A percentile compares a stretch with the other conserved stretches of the same genome.
phyloP scores from a whole-genome alignment of 2,329 filamentous ascomycete species.

The Hymenoscyphus infarciens region DNA sequence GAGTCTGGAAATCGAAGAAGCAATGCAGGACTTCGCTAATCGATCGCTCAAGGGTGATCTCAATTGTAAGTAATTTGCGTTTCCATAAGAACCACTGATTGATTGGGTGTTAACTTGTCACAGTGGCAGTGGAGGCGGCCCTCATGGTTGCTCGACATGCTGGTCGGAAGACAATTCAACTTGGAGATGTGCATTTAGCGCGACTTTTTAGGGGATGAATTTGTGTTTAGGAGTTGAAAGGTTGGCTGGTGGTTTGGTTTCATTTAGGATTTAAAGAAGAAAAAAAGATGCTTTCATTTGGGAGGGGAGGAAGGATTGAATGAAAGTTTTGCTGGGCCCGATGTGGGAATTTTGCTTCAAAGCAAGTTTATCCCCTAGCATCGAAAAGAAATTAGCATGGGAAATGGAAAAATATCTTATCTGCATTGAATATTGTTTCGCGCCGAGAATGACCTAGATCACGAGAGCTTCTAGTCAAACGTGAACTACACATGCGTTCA shows the following conservation, averaged over 20 bases:
- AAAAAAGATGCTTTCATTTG: too few relatives aligned
- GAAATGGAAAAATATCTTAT: too few relatives aligned
- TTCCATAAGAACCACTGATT: background rate
- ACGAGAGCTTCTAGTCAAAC: background rate
- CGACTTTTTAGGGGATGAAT: background rate
- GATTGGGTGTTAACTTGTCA: background rate
- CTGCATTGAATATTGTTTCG: background rate
- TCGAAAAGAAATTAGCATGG: too few relatives aligned
- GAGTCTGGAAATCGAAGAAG: background rate
- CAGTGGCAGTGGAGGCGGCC: background rate
- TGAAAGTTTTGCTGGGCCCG: too few relatives aligned
- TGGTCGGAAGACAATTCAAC: background rate
- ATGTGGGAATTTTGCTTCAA: too few relatives aligned
- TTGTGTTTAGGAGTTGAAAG: background rate
- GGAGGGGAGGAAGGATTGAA: too few relatives aligned
- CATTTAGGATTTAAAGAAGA: too few relatives aligned
- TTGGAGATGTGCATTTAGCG: background rate
- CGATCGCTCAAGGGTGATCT: background rate
- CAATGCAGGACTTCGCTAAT: background rate
- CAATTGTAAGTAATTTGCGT: background rate
- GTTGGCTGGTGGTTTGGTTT: background rate
- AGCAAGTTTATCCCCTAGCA: too few relatives aligned
- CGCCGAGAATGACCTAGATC: background rate
- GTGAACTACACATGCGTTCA: background rate
- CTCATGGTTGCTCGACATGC: background rate